Evolutionary conservation across 164 flowering plant genomes (phyloP).

Genomic region (Litsea cubeba): DNA sequence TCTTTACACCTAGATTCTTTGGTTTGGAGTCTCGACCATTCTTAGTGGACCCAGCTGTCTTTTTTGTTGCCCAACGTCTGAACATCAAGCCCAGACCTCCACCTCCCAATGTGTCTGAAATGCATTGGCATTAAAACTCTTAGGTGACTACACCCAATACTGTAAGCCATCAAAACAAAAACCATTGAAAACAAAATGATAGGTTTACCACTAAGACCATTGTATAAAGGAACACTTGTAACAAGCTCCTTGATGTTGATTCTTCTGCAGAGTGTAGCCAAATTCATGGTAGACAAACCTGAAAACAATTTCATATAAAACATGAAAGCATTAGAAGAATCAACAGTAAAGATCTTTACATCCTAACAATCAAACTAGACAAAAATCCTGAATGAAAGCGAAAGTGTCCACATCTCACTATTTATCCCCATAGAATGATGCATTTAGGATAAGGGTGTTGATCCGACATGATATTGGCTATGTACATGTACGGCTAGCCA

Average conservation of each 20-base stretch:
- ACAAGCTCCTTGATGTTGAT: slow-evolving; percentile 48
- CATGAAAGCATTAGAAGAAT: neutral
- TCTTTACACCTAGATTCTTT: slow-evolving; percentile 87
- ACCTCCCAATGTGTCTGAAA: slow-evolving; percentile 46
- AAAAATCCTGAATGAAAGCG: no score
- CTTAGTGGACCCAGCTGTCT: slow-evolving; percentile 90
- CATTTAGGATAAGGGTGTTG: no score
- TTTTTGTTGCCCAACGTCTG: slow-evolving; percentile 95
- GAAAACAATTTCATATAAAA: neutral
- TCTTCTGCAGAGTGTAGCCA: slow-evolving; percentile 45
- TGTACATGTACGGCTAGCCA: no score
- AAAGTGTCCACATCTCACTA: no score
- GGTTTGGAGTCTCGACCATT: slow-evolving; percentile 96
- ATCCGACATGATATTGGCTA: no score
- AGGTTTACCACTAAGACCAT: slow-evolving; percentile 33
- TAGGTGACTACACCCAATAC: neutral
- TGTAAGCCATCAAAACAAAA: neutral
- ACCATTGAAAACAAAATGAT: neutral
- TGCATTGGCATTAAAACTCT: neutral
- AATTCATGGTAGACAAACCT: slow-evolving; percentile 28
- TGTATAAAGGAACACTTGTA: slow-evolving; percentile 44
- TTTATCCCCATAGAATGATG: no score
- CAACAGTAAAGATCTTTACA: neutral
- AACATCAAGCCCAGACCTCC: slow-evolving; percentile 62
- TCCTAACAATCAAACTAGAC: neutral